Percentiles rank a stretch among this genome's conserved stretches.
phyloP scores from a whole-genome alignment of 441 rosid genomes.

The Macaranga tanarius region DNA sequence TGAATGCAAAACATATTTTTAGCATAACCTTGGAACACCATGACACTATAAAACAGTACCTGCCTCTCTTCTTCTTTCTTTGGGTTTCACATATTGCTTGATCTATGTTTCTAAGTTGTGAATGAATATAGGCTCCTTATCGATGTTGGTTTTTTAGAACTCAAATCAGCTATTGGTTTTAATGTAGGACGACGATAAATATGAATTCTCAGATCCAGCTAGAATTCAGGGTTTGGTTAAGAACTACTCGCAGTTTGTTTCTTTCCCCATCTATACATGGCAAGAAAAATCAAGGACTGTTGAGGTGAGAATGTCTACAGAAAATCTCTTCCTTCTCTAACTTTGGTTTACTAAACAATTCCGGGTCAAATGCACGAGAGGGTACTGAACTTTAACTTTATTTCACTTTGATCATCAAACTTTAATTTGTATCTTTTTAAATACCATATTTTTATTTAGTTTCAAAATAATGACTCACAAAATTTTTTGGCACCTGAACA shows the following conservation, averaged over 20 bases:
- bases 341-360: background rate
- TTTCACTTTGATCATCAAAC: too few species aligned
- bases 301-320: constrained; percentile 54
- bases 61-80: background rate
- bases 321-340: background rate
- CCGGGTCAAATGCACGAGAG: too few species aligned
- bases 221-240: constrained; percentile 86
- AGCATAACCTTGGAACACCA: background rate
- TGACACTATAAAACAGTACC: background rate
- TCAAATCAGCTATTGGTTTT: background rate
- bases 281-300: constrained; percentile 86
- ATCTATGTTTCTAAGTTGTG: background rate
- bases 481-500: too few species aligned
- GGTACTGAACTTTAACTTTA: too few species aligned
- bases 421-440: too few species aligned
- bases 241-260: constrained; percentile 95
- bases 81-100: background rate
- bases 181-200: constrained; percentile 85
- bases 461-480: too few species aligned
- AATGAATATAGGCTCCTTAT: constrained; percentile 6
- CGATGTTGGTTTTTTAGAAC: background rate
- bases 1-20: background rate
- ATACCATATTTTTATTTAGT: too few species aligned
- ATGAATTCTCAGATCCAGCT: constrained; percentile 72
- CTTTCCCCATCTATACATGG: constrained; percentile 97